Base-by-base conservation (phyloP, 768 basidiomycete genomes). In the Hortiboletus campestris region DNA sequence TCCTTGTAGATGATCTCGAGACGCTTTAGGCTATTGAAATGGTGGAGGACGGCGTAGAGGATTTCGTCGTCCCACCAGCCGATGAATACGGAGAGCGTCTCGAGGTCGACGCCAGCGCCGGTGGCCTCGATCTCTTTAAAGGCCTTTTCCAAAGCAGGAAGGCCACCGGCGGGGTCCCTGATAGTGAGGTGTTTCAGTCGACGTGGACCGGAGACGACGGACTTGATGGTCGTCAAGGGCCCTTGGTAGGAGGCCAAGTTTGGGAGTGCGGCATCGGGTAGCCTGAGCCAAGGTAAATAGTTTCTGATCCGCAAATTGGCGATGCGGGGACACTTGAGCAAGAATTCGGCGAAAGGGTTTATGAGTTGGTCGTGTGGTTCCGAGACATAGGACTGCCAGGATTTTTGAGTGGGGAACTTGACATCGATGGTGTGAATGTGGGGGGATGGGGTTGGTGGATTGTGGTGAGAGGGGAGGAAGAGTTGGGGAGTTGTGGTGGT, bases 21-120 rank as follows among this genome's bases (percentile, higher is more conserved):
- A 39, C 71, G 69, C n/a, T 67, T 65, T 7, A 81, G 59, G 11
- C 62, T 53, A 10, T 52, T 56, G 53, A 80, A 78, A 38, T 77
- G 69, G 43, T 68, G 63, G n/a, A 69, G 67, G 22, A 78, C 59
- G 6, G 77, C 78, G 38, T 76, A 71, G 19, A 80, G 59, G 9
- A 80, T 71, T 57, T 80, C 79, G 40, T 76, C 69, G 53, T 80
- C 78, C 80, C 80, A 81, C 49, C 66, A 65, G 36, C 72, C 67
- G n/a, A 73, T 56, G 42, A 77, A 73, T 11, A 74, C 62, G 29
- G 76, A 64, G 14, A 73, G 60, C 0, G 57, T 55, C n/a, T 72
- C 72, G 16, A 77, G 62, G 2, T 55, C 51, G 2, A 53, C 35
- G n/a, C 70, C 59, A 11, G 39, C 35, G 0, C 59, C 63, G 7